Percentiles rank a stretch among this genome's conserved stretches.
Conservation (phyloP, 192 early-diverging fungal genomes). For the Backusella liffmaniae region DNA sequence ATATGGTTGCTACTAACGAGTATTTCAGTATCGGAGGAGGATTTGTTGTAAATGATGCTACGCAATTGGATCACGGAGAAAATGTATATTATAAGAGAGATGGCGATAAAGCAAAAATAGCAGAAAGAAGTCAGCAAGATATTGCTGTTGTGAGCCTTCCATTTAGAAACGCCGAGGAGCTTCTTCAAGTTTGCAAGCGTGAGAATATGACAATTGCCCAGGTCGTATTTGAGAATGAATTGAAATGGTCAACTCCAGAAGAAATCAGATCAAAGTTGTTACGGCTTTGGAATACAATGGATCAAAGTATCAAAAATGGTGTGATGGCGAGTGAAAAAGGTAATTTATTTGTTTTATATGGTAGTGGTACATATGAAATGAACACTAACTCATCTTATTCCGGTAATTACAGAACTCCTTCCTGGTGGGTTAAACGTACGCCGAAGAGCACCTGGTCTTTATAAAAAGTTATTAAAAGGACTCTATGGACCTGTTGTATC, state of each 20-base stretch:
- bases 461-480: constrained; percentile 82
- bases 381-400: neutral
- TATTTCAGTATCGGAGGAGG: constrained; percentile 97
- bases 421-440: constrained; percentile 82
- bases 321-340: constrained; percentile 51
- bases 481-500: constrained; percentile 51
- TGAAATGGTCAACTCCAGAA: constrained; percentile 82
- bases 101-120: constrained; percentile 30
- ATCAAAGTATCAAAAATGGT: constrained; percentile 78
- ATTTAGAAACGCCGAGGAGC: constrained; percentile 74
- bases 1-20: constrained; percentile 91
- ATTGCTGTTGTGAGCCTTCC: constrained; percentile 79
- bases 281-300: constrained; percentile 92
- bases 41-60: constrained; percentile 92
- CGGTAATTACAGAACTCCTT: constrained; percentile 47
- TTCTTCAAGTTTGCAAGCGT: constrained; percentile 79
- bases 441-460: constrained; percentile 84
- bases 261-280: constrained; percentile 76
- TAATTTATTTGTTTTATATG: constrained; percentile 11
- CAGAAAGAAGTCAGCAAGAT: constrained; percentile 65
- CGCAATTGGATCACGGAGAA: constrained; percentile 71
- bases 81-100: constrained; percentile 50
- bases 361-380: neutral
- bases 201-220: constrained; percentile 92
- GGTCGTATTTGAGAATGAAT: constrained; percentile 92